These are phyloP conservation scores for Aureobasidium sp. DNA, from an alignment of 2,329 filamentous ascomycete species.

Conservation along the genomic window DNA sequence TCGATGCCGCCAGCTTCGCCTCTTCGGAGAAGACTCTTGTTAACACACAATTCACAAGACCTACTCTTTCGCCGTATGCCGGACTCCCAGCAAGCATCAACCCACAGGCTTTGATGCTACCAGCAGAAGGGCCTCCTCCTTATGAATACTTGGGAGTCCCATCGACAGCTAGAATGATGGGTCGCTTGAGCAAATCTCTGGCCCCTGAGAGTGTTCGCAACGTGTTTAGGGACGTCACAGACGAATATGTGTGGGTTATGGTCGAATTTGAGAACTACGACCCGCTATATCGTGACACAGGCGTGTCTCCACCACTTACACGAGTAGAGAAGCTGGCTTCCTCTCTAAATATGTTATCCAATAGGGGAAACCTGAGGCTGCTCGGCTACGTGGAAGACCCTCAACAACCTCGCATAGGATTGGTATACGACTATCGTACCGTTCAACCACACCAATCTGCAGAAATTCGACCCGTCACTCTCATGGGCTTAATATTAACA, in stretches of 20 bases:
- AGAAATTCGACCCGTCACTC: constrained; percentile 36
- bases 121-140: constrained; percentile 42
- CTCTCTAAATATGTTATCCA: constrained; percentile 19
- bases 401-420: constrained; percentile 59
- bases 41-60: constrained; percentile 24
- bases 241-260: constrained; percentile 38
- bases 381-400: constrained; percentile 66
- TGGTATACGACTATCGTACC: constrained; percentile 67
- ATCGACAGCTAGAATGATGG: constrained; percentile 38
- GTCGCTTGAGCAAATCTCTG: constrained; percentile 29
- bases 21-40: constrained; percentile 17
- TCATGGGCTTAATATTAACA: constrained; percentile 42
- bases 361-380: constrained; percentile 47
- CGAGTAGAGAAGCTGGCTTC: constrained; percentile 36
- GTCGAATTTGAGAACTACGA: constrained; percentile 60
- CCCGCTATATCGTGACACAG: constrained; percentile 39
- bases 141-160: constrained; percentile 42
- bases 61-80: constrained; percentile 26
- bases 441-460: constrained; percentile 17
- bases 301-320: constrained; percentile 40
- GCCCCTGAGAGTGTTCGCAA: constrained; percentile 25
- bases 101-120: constrained; percentile 35
- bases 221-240: constrained; percentile 27
- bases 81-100: constrained; percentile 40
- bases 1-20: constrained; percentile 16